Base-by-base conservation (phyloP, 768 basidiomycete genomes). In the Podaxis rugospora region DNA sequence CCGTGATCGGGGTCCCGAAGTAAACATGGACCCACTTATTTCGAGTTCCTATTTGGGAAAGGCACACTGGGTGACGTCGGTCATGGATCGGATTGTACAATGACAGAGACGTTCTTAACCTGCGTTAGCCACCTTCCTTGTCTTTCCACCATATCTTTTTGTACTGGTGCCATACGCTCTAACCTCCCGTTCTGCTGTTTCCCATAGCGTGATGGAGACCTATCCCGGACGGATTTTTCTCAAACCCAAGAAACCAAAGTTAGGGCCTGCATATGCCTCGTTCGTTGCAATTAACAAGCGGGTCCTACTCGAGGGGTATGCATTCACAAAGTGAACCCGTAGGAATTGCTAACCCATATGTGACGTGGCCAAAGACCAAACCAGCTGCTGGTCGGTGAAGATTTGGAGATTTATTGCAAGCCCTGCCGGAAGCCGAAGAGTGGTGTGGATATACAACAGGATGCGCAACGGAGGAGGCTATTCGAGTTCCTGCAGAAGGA, bases 21-120 rank as follows among this genome's bases (percentile, higher is more conserved):
- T 51, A 51, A 57, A 57, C 57, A 37, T 57, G 49, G 57, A 51
- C 57, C 55, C 57, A 57, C 49, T 37, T 13, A 28, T 25, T 23
- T 16, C 23, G 16, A n/a, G 21, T 50, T 50, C 35, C 36, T 11
- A 37, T 49, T 50, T 36, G 23, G 49, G 56, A 16, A 51, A 50
- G 57, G 21, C 6, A 21, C 36, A n/a, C 18, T 50, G 49, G 57
- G 47, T 50, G 49, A 57, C 46, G 36, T 51, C 47, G 57, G 36
- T 39, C 57, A 23, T 21, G 23, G 16, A 47, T 11, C n/a, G 21
- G 23, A 25, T 50, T 51, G 49, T 11, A 36, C 37, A 35, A 51
- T 37, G n/a, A 13, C 35, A 23, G 35, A 23, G 37, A 18, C 40
- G 1, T 39, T 54, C 18, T 18, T 21, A 37, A 39, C 21, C 39